phyloP scores from a whole-genome alignment of 345 rosid genomes.

The thale cress (Arabidopsis thaliana) region TAIR10.1 NC_003071.7:10575501-10576000 shows the following conservation, averaged over 20 bases:
- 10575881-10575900: slow-evolving; percentile 95
- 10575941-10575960: slow-evolving; percentile 91
- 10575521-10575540: slow-evolving; percentile 92
- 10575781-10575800: slow-evolving; percentile 93
- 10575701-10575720: slow-evolving; percentile 72
- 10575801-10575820: slow-evolving; percentile 65
- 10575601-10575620: slow-evolving; percentile 85
- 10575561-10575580: slow-evolving; percentile 92
- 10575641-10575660: background rate
- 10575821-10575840: slow-evolving; percentile 92
- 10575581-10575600: slow-evolving; percentile 96
- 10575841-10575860: slow-evolving; percentile 78
- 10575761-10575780: slow-evolving; percentile 88
- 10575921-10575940: slow-evolving; percentile 99
- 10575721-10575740: slow-evolving; percentile 83
- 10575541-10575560: slow-evolving; percentile 89
- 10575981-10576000: slow-evolving; percentile 84
- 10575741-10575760: slow-evolving; percentile 73
- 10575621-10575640: slow-evolving; percentile 66
- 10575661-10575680: background rate
- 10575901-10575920: slow-evolving; percentile 91
- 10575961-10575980: slow-evolving; percentile 82
- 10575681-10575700: background rate
- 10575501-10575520: slow-evolving; percentile 2
- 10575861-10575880: slow-evolving; percentile 74